A percentile compares a stretch with the other conserved stretches of the same genome.
phyloP scores from a whole-genome alignment of 495 filamentous ascomycete genomes.

The Clavariopsis aquatica region DNA sequence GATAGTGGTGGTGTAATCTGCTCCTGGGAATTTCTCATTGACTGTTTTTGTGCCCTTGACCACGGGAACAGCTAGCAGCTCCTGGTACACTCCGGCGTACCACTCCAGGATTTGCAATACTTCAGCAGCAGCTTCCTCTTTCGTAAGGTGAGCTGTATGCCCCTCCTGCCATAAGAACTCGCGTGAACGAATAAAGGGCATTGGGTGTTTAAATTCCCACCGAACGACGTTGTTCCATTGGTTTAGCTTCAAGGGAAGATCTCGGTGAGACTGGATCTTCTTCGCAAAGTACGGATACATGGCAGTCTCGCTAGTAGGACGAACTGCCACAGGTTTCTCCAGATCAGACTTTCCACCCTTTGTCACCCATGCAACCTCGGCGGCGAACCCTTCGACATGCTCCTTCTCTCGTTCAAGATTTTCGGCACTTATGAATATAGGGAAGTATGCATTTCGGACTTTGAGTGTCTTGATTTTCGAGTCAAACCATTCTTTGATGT shows the following conservation, averaged over 20 bases:
- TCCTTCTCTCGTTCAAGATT: constrained; percentile 93
- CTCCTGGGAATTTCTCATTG: constrained; percentile 96
- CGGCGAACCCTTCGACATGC: constrained; percentile 95
- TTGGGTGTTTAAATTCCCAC: constrained; percentile 98
- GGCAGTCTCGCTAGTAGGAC: constrained; percentile 91
- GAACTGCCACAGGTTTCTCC: constrained; percentile 92
- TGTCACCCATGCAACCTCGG: constrained; percentile 98
- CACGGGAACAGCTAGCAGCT: constrained; percentile 91
- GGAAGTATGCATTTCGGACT: constrained; percentile 90
- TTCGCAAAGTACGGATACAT: constrained; percentile 97
- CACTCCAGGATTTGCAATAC: constrained; percentile 91
- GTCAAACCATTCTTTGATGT: constrained; percentile 88
- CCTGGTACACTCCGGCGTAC: constrained; percentile 85
- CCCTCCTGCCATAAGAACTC: constrained; percentile 99
- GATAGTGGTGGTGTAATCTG: constrained; percentile 72
- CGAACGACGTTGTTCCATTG: constrained; percentile 98
- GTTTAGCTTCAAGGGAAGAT: constrained; percentile 88
- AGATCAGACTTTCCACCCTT: constrained; percentile 91
- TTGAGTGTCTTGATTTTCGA: constrained; percentile 80
- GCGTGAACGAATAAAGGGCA: constrained; percentile 86
- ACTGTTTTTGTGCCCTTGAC: constrained; percentile 87
- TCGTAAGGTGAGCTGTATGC: constrained; percentile 88
- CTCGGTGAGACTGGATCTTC: constrained; percentile 92
- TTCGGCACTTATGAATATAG: constrained; percentile 84
- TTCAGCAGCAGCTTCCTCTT: constrained; percentile 74